Evolutionary conservation across 352 stramenopile species (phyloP).

Genomic region (Thalassiosira ordinaria): DNA sequence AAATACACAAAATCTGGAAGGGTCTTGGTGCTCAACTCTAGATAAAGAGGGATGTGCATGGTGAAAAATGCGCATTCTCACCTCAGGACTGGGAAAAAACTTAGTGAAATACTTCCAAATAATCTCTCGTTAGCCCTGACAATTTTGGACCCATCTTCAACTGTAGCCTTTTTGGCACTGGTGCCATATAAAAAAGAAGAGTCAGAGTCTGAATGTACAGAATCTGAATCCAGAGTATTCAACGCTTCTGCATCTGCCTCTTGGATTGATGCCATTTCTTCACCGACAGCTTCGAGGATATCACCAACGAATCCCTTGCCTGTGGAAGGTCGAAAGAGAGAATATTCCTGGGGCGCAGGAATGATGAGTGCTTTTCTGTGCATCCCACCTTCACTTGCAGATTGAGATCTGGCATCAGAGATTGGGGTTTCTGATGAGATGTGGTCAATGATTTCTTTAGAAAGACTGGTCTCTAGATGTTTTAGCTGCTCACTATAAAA

Average conservation of each 20-base stretch:
- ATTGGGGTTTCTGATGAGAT: conserved; percentile 6
- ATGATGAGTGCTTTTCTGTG: conserved; percentile 31
- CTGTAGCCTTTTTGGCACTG: conserved; percentile 20
- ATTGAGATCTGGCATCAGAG: conserved; percentile 6
- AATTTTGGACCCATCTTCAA: conserved; percentile 29
- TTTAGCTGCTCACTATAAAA: conserved; percentile 49
- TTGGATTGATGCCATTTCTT: conserved; percentile 61
- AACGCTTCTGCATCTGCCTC: conserved; percentile 47
- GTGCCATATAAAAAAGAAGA: conserved; percentile 35
- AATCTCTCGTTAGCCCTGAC: conserved; percentile 53
- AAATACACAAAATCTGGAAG: no score
- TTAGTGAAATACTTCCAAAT: conserved; percentile 61
- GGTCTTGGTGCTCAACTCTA: no score
- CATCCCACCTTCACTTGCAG: background rate
- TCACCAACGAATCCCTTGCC: conserved; percentile 23
- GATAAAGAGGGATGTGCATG: no score
- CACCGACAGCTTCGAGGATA: conserved; percentile 52
- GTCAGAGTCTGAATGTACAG: conserved; percentile 54
- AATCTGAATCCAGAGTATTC: conserved; percentile 52
- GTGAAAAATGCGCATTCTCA: no score
- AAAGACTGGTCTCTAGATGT: conserved; percentile 38
- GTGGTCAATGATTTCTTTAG: conserved; percentile 25
- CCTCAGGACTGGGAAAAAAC: conserved; percentile 62
- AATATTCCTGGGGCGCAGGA: conserved; percentile 51
- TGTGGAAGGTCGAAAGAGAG: conserved; percentile 53